Conservation (phyloP, 768 basidiomycete genomes). For the Calocera cornea region DNA sequence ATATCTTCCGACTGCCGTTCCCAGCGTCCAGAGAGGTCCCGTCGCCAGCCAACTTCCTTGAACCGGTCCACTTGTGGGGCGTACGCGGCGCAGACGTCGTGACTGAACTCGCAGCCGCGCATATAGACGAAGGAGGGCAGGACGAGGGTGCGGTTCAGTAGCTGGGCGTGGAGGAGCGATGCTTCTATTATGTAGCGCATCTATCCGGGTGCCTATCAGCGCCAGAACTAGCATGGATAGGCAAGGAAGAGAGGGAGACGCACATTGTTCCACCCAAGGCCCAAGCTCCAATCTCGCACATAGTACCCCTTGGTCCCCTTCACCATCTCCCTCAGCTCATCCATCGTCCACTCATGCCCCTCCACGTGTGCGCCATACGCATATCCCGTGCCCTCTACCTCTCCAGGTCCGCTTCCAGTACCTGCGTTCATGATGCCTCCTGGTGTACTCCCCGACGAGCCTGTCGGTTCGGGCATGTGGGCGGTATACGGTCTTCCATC, state of each 20-base stretch:
- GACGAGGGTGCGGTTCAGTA: conserved; percentile 33
- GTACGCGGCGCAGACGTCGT: neutral
- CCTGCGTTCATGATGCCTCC: neutral
- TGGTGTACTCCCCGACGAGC: neutral
- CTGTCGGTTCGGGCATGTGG: neutral
- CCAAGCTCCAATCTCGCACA: conserved; percentile 33
- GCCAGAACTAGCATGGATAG: neutral
- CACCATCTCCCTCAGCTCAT: conserved; percentile 26
- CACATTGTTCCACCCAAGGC: conserved; percentile 39
- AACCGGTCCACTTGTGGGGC: neutral
- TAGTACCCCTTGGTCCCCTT: conserved; percentile 32
- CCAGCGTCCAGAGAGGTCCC: neutral
- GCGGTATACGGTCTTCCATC: neutral
- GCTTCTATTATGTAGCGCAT: conserved; percentile 39
- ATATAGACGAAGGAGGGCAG: conserved; percentile 36
- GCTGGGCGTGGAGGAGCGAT: conserved; percentile 30
- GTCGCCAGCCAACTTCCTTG: neutral
- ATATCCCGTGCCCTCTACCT: neutral
- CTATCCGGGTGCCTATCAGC: conserved; percentile 11
- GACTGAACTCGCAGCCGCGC: conserved; percentile 29
- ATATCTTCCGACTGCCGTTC: no score
- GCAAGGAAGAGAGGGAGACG: conserved; percentile 11
- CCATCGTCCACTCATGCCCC: conserved; percentile 20
- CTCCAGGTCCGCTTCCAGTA: neutral
- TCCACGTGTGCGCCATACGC: neutral